Evolutionary conservation across 805 yeast species (phyloP), one percentile per base, ranked within the genome.

Genomic region (Wickerhamomyces queroliae): DNA sequence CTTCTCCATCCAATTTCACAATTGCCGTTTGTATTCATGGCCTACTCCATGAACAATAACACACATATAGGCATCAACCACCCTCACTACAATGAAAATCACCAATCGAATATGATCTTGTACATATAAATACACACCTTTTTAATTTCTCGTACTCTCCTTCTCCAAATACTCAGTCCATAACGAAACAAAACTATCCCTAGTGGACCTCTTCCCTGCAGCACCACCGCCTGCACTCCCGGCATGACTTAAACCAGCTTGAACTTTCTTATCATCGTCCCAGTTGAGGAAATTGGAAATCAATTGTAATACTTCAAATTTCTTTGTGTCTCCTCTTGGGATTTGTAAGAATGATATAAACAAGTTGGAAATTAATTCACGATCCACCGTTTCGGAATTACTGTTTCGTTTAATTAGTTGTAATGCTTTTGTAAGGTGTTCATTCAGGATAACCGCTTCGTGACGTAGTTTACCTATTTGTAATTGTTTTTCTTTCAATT

Each of bases 241-340:
- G 35, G 41, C 44, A 44, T 70, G 72, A 22, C 74, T 55, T 38
- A 87, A 62, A 0, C 96, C 96, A 2, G 95, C 95, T 44, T 80
- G 84, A 19, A 77, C 66, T 52, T 74, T 79, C 57, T 84, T 79
- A 33, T 74, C 80, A 36, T 87, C 93, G 59, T 84, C 91, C 99
- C 99, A 93, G 42, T 76, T 83, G 42, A 93, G 67, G 48, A 83
- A 80, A 43, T 86, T 85, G 10, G 95, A 75, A 31, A 93, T 83
- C 43, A 93, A 72, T 56, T 78, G 85, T 36, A 93, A 69, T 4
- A 93, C 95, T 68, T 93, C 98, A 57, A 85, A 93, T 61, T 93
- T 89, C 63, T 90, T 91, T 8, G 95, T 75, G 58, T 93, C 99
- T 2, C 93, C 96, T 44, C 99, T 70, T 6, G 96, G 96, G 23